These are phyloP conservation scores for Colletotrichum shisoi DNA, from an alignment of 2,329 filamentous ascomycete genomes.

Conservation along the genomic window DNA sequence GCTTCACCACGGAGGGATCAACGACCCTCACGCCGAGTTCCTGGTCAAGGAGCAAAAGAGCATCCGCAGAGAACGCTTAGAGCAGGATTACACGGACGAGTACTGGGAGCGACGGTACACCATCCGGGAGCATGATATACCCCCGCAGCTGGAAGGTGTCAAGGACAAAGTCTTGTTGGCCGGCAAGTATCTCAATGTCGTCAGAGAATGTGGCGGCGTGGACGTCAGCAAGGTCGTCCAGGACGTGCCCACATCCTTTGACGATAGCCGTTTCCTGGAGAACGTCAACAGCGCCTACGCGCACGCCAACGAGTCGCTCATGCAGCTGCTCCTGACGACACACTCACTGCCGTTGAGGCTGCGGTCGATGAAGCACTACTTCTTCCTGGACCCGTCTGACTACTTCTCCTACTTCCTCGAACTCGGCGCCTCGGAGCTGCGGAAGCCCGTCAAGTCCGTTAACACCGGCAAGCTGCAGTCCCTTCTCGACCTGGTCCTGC, in stretches of 20 bases:
- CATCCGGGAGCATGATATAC: conserved; percentile 87
- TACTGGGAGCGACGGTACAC: conserved; percentile 99
- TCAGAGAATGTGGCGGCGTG: conserved; percentile 94
- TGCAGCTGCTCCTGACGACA: conserved; percentile 89
- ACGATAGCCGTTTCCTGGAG: conserved; percentile 89
- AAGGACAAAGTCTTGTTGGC: conserved; percentile 95
- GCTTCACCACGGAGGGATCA: conserved; percentile 95
- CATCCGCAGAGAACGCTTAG: conserved; percentile 86
- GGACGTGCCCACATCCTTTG: conserved; percentile 90
- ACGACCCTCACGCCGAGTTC: conserved; percentile 92
- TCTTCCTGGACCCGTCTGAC: conserved; percentile 96
- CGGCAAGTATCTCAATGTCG: conserved; percentile 97
- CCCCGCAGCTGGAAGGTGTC: conserved; percentile 87
- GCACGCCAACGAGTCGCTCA: conserved; percentile 90
- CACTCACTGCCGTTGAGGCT: conserved; percentile 88
- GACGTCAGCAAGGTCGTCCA: conserved; percentile 88
- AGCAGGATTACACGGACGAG: conserved; percentile 97
- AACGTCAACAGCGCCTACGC: conserved; percentile 97
- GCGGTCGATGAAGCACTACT: conserved; percentile 95
- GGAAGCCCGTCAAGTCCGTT: conserved; percentile 86
- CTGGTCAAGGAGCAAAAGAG: conserved; percentile 95
- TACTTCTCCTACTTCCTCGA: conserved; percentile 99
- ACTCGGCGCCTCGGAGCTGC: conserved; percentile 85
- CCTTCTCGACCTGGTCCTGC: conserved; percentile 90
- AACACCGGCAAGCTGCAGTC: conserved; percentile 95